A percentile compares a stretch with the other conserved stretches of the same genome.
These are phyloP conservation scores for Chaetomium olivaceum DNA, from an alignment of 2,329 filamentous ascomycete genomes.

Conservation along the genomic window DNA sequence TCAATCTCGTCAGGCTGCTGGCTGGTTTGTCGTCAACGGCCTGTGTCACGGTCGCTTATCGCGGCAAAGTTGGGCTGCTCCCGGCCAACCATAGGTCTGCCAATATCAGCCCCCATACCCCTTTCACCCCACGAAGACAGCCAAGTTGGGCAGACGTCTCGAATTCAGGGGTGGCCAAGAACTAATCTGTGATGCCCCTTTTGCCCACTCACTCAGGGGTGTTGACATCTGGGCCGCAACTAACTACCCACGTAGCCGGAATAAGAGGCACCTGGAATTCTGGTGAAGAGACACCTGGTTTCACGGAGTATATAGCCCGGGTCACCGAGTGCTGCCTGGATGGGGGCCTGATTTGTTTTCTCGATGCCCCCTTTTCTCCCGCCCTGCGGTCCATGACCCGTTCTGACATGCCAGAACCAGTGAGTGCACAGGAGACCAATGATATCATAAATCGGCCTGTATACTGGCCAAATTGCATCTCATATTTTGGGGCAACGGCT, in stretches of 20 bases:
- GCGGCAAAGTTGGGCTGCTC: conserved; percentile 13
- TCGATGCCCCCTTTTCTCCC: background rate
- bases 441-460: background rate
- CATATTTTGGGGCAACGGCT: background rate
- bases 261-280: no score
- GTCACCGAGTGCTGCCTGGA: background rate
- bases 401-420: background rate
- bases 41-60: conserved; percentile 21
- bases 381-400: background rate
- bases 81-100: background rate
- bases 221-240: background rate
- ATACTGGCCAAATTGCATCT: background rate
- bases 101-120: background rate
- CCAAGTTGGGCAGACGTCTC: background rate
- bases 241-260: conserved; percentile 2
- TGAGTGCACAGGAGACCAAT: background rate
- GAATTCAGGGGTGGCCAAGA: background rate
- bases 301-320: background rate
- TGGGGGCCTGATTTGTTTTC: background rate
- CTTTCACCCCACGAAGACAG: background rate
- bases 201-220: conserved; percentile 5
- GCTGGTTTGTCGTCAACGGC: background rate
- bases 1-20: background rate
- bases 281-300: background rate
- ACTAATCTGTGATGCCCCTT: conserved; percentile 5